Conservation (phyloP, 2,329 filamentous ascomycete genomes). For the Grosmannia penicillata region DNA sequence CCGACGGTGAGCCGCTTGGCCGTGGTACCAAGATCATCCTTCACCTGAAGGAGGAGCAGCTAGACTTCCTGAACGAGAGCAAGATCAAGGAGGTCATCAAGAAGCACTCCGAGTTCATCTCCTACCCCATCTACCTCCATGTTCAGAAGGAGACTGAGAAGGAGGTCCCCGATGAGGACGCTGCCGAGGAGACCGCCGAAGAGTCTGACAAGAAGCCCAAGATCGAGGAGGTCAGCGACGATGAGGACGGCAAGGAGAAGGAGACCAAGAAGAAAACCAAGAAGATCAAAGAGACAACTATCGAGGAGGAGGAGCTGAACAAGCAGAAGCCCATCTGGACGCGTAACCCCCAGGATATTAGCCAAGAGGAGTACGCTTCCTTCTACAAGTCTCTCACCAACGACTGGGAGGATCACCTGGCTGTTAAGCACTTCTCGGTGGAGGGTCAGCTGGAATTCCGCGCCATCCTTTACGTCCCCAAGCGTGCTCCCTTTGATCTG, state of each 20-base stretch:
- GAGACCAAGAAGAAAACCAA: constrained; percentile 97
- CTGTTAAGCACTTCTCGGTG: constrained; percentile 99
- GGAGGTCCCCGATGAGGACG: constrained; percentile 94
- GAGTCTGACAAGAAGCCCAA: constrained; percentile 87
- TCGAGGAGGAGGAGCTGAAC: constrained; percentile 99
- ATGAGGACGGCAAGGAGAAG: constrained; percentile 67
- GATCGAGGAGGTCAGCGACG: constrained; percentile 82
- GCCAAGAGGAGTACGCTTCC: constrained; percentile 87
- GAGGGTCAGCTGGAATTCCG: constrained; percentile 99
- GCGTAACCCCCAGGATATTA: constrained; percentile 91
- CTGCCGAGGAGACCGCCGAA: constrained; percentile 43
- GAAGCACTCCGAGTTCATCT: constrained; percentile 99
- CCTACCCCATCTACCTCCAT: constrained; percentile 99
- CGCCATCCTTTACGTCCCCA: constrained; percentile 97
- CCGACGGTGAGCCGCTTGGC: constrained; percentile 77
- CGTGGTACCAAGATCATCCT: constrained; percentile 97
- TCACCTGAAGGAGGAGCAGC: constrained; percentile 98
- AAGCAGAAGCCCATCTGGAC: constrained; percentile 99
- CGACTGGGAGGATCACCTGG: constrained; percentile 99
- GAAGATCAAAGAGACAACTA: constrained; percentile 97
- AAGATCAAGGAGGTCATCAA: constrained; percentile 99
- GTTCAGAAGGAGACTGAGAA: constrained; percentile 98
- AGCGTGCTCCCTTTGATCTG: constrained; percentile 97
- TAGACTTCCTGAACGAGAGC: constrained; percentile 94
- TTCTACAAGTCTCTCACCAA: constrained; percentile 99